Evolutionary conservation across 2,329 filamentous ascomycete genomes (phyloP).

Genomic region (Monilinia laxa): DNA sequence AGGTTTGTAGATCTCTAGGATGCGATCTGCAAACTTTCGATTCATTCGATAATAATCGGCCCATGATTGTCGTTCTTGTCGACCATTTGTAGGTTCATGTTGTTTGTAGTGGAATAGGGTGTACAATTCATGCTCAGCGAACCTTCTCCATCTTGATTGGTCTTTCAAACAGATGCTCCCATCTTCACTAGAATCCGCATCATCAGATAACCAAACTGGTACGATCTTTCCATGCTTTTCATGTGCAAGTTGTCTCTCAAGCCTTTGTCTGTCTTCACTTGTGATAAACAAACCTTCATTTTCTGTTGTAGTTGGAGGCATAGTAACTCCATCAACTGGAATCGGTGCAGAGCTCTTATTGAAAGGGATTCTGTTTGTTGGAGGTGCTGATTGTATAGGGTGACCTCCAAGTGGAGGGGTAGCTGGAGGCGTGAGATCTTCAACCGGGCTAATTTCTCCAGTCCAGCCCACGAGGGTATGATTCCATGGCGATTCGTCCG

Average conservation of each 20-base stretch:
- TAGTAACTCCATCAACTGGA: conserved; percentile 63
- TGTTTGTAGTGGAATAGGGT: conserved; percentile 96
- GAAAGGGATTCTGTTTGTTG: conserved; percentile 45
- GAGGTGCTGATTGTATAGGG: conserved; percentile 41
- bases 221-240: conserved; percentile 75
- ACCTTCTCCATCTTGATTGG: conserved; percentile 82
- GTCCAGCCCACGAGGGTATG: conserved; percentile 95
- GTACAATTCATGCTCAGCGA: conserved; percentile 89
- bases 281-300: conserved; percentile 70
- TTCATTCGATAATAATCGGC: conserved; percentile 93
- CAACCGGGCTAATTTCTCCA: conserved; percentile 70
- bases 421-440: conserved; percentile 48
- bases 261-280: conserved; percentile 64
- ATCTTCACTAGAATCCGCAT: conserved; percentile 61
- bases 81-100: conserved; percentile 83
- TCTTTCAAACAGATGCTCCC: conserved; percentile 73
- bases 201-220: conserved; percentile 86
- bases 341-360: conserved; percentile 79
- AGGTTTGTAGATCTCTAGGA: conserved; percentile 84
- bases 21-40: conserved; percentile 84
- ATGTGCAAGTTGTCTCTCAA: conserved; percentile 72
- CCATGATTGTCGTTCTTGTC: conserved; percentile 80
- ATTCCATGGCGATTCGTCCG: conserved; percentile 80
- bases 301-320: conserved; percentile 56
- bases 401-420: conserved; percentile 52